phyloP scores from a whole-genome alignment of 495 filamentous ascomycete genomes.

The Recurvomyces mirabilis region DNA sequence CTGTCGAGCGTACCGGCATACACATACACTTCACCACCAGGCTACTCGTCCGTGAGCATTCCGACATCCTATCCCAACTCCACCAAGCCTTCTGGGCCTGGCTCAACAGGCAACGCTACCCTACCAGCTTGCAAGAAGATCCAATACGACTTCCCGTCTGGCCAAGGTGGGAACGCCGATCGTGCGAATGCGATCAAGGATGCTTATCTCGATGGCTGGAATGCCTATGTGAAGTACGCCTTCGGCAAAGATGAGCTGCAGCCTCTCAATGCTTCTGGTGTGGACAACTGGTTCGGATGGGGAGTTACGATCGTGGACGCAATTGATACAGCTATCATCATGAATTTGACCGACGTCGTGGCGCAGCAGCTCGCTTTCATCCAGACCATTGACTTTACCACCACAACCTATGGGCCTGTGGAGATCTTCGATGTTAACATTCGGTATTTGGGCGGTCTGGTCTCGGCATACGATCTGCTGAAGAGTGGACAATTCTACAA shows the following conservation, averaged over 20 bases:
- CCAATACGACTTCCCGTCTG: constrained; percentile 16
- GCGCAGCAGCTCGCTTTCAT: constrained; percentile 15
- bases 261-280: constrained; percentile 10
- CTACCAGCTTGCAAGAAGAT: constrained; percentile 14
- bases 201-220: constrained; percentile 12
- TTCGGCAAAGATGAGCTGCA: constrained; percentile 15
- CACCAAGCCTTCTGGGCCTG: constrained; percentile 3
- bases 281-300: constrained; percentile 12
- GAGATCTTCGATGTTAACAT: constrained; percentile 19
- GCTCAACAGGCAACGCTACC: constrained; percentile 2
- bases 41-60: neutral
- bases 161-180: constrained; percentile 12
- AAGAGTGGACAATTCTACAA: constrained; percentile 16
- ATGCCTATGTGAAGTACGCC: constrained; percentile 16
- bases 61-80: constrained; percentile 6
- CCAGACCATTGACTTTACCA: constrained; percentile 16
- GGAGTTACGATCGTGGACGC: constrained; percentile 16
- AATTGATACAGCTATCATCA: constrained; percentile 19
- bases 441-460: constrained; percentile 14
- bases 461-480: constrained; percentile 19
- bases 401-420: constrained; percentile 16
- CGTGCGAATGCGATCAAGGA: constrained; percentile 12
- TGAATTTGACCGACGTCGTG: constrained; percentile 17
- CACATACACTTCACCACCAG: constrained; percentile 3
- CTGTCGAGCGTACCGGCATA: constrained; percentile 9